These are phyloP conservation scores for Sarocladium brachiariae DNA, from an alignment of 2,329 filamentous ascomycete genomes.

Conservation along the genomic window DNA sequence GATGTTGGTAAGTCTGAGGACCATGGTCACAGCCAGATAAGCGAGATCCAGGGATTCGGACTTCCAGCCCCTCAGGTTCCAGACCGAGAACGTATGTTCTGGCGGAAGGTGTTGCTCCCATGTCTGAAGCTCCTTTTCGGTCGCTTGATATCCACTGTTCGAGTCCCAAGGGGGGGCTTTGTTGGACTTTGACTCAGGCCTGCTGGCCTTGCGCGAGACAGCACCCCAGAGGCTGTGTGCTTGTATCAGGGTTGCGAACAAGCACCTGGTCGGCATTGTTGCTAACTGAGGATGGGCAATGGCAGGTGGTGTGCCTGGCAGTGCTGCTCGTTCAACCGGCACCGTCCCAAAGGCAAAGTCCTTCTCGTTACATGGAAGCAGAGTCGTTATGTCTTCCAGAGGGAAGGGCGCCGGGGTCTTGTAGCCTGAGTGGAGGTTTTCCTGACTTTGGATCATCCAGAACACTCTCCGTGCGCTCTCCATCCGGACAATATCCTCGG, in stretches of 20 bases:
- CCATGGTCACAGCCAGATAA: conserved; percentile 28
- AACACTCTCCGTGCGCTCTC: conserved; percentile 29
- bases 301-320: conserved; percentile 25
- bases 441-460: conserved; percentile 31
- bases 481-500: conserved; percentile 24
- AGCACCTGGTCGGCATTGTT: conserved; percentile 19
- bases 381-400: conserved; percentile 26
- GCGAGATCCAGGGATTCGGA: conserved; percentile 27
- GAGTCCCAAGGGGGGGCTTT: conserved; percentile 18
- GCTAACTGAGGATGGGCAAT: conserved; percentile 19
- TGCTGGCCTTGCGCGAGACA: conserved; percentile 23
- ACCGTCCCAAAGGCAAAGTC: conserved; percentile 29
- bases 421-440: conserved; percentile 29
- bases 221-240: conserved; percentile 30
- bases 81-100: conserved; percentile 26
- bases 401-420: conserved; percentile 26
- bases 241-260: conserved; percentile 31
- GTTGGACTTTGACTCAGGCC: conserved; percentile 11
- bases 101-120: conserved; percentile 25
- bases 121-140: conserved; percentile 15
- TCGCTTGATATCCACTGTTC: conserved; percentile 19
- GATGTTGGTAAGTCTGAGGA: conserved; percentile 29
- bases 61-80: conserved; percentile 30
- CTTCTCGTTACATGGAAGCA: conserved; percentile 28
- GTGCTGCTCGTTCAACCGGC: conserved; percentile 23